These are phyloP conservation scores for Arthrobotrys sinensis DNA, from an alignment of 2,329 filamentous ascomycete genomes.

Conservation along the genomic window DNA sequence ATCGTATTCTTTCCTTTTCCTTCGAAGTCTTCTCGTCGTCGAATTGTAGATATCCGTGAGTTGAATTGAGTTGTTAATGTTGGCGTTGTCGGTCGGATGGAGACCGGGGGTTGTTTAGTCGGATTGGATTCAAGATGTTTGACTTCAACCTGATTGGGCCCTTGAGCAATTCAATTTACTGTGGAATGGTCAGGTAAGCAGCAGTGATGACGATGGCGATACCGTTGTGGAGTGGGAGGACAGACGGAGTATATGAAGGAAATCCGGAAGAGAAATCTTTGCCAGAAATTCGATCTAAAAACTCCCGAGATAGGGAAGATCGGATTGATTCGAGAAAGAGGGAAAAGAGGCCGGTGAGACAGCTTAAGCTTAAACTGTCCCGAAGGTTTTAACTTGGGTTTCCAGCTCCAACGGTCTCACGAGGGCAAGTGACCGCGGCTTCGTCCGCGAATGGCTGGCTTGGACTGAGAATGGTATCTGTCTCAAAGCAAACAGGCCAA, in stretches of 20 bases:
- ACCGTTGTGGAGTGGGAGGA: conserved; percentile 1
- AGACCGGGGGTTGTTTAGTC: conserved; percentile 12
- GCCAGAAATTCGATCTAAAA: conserved; percentile 23
- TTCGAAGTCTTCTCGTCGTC: background rate
- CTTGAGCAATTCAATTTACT: background rate
- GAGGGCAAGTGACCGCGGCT: conserved; percentile 18
- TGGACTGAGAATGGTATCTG: conserved; percentile 9
- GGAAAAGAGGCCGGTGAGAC: conserved; percentile 29
- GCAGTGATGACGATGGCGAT: background rate
- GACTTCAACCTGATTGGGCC: conserved; percentile 28
- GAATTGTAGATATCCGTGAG: conserved; percentile 5
- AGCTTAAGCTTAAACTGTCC: conserved; percentile 44
- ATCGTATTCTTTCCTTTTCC: conserved; percentile 32
- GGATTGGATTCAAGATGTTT: conserved; percentile 20
- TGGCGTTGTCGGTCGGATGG: conserved; percentile 34
- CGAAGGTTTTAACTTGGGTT: conserved; percentile 28
- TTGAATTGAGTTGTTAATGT: conserved; percentile 46
- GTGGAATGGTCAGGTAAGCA: conserved; percentile 15
- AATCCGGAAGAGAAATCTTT: conserved; percentile 33
- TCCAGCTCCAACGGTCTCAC: conserved; percentile 48
- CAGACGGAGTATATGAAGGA: conserved; percentile 15
- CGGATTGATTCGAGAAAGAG: conserved; percentile 23
- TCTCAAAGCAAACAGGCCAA: conserved; percentile 25
- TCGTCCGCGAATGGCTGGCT: conserved; percentile 17
- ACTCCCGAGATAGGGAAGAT: conserved; percentile 29